Conservation (phyloP, 2,329 filamentous ascomycete genomes). For the Paracorniculantispora psalliotae region DNA sequence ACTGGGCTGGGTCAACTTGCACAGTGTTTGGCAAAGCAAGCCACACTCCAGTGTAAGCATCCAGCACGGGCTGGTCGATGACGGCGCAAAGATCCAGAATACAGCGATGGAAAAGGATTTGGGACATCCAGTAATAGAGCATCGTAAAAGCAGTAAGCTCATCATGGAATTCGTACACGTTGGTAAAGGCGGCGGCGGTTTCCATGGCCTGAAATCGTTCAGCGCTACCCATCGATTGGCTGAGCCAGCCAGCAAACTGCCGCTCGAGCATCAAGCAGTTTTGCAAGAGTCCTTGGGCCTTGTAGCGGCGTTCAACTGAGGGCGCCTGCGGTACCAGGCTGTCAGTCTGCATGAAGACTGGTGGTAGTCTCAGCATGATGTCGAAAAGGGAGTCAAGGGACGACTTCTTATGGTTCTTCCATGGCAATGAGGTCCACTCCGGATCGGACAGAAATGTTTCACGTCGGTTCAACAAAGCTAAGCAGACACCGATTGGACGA, state of each 20-base stretch:
- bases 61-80: constrained; percentile 40
- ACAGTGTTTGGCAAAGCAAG: constrained; percentile 33
- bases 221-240: constrained; percentile 32
- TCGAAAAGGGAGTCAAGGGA: constrained; percentile 49
- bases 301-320: constrained; percentile 36
- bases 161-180: constrained; percentile 41
- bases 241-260: constrained; percentile 45
- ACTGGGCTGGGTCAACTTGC: constrained; percentile 37
- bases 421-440: constrained; percentile 49
- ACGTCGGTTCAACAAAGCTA: constrained; percentile 44
- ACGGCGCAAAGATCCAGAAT: constrained; percentile 40
- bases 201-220: constrained; percentile 26
- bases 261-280: constrained; percentile 44
- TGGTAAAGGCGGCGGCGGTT: constrained; percentile 38
- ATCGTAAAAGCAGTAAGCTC: constrained; percentile 41
- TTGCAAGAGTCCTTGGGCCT: constrained; percentile 44
- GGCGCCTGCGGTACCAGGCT: constrained; percentile 34
- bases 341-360: constrained; percentile 43
- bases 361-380: constrained; percentile 41
- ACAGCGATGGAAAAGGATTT: constrained; percentile 45
- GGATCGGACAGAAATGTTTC: constrained; percentile 46
- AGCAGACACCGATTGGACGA: constrained; percentile 47
- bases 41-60: constrained; percentile 35
- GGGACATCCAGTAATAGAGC: constrained; percentile 50
- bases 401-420: constrained; percentile 47